Conservation (phyloP, 2,329 filamentous ascomycete genomes). For the Fusarium sacchari region DNA sequence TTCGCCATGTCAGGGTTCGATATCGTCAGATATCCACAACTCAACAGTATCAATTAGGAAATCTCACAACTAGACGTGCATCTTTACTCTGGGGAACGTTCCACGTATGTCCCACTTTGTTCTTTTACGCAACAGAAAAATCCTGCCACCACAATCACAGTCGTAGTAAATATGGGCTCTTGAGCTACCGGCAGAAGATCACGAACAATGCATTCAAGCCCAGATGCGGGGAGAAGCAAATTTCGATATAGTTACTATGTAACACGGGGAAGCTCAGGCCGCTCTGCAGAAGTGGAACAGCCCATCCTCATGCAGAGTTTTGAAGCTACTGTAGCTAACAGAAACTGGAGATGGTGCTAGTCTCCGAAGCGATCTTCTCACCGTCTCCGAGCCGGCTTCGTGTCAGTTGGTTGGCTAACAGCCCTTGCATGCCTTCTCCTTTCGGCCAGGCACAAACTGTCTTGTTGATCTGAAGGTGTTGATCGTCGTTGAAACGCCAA, state of each 20-base stretch:
- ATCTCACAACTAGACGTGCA: constrained; percentile 19
- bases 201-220: constrained; percentile 18
- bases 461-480: constrained; percentile 1
- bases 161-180: constrained; percentile 9
- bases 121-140: neutral
- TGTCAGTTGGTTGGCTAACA: constrained; percentile 36
- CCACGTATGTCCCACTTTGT: constrained; percentile 15
- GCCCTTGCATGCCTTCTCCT: constrained; percentile 33
- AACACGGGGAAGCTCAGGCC: constrained; percentile 32
- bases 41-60: constrained; percentile 14
- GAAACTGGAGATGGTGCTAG: constrained; percentile 30
- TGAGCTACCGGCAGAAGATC: constrained; percentile 11
- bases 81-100: constrained; percentile 19
- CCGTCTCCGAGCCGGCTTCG: constrained; percentile 10
- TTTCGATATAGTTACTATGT: too few species aligned
- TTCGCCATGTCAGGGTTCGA: constrained; percentile 12
- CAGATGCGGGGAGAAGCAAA: constrained; percentile 31
- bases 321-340: constrained; percentile 13
- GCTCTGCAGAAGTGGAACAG: constrained; percentile 21
- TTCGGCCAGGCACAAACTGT: constrained; percentile 19
- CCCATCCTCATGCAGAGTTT: constrained; percentile 36
- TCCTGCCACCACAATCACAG: neutral
- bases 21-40: constrained; percentile 11
- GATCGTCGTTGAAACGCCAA: constrained; percentile 11
- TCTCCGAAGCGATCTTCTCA: constrained; percentile 24